These are phyloP conservation scores for Allium fistulosum DNA, from an alignment of 106 monocot genomes.

Conservation along the genomic window DNA sequence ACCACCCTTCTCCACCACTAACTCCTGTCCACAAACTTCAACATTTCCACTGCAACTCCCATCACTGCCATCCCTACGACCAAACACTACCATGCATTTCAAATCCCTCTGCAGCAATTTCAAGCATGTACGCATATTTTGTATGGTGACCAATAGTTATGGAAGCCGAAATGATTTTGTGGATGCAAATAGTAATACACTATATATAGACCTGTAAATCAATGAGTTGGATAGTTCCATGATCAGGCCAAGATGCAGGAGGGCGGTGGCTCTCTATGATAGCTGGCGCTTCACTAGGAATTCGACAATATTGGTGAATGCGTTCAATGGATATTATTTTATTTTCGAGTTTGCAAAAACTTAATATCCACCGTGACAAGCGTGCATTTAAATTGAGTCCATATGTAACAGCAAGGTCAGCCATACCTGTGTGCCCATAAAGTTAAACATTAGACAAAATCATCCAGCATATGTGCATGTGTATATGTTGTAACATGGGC, in stretches of 20 bases:
- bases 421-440: slow-evolving; percentile 63
- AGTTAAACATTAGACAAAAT: background rate
- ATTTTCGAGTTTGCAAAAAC: slow-evolving; percentile 98
- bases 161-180: too few species aligned
- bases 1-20: too few species aligned
- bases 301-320: slow-evolving; percentile 85
- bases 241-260: slow-evolving; percentile 65
- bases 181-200: too few species aligned
- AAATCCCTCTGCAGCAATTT: too few species aligned
- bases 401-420: slow-evolving; percentile 97
- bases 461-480: background rate
- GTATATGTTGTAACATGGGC: background rate
- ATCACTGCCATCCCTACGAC: too few species aligned
- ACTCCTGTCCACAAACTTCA: too few species aligned
- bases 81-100: too few species aligned
- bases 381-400: slow-evolving; percentile 93
- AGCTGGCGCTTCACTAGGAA: slow-evolving; percentile 79
- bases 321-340: slow-evolving; percentile 95
- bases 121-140: too few species aligned
- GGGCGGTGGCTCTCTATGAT: slow-evolving; percentile 56
- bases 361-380: slow-evolving; percentile 91
- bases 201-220: slow-evolving; percentile 59
- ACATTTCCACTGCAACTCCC: too few species aligned
- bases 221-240: slow-evolving; percentile 73
- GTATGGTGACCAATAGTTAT: too few species aligned